Percentiles rank a stretch among this genome's conserved stretches.
Conservation (phyloP, 768 basidiomycete genomes). For the Hirschioporus abietinus region DNA sequence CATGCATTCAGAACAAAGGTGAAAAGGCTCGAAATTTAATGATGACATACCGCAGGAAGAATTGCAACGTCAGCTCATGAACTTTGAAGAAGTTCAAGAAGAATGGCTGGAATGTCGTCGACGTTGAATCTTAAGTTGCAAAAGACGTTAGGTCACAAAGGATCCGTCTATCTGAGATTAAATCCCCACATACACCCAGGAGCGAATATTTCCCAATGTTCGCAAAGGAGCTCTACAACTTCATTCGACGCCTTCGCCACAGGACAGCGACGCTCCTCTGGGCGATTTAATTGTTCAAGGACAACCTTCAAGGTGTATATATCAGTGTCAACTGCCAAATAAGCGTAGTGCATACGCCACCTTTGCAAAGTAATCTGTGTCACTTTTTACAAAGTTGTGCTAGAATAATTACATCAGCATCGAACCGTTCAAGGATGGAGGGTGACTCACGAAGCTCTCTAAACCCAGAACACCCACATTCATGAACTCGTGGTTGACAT, state of each 20-base stretch:
- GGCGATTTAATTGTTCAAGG: constrained; percentile 73
- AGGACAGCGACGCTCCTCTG: constrained; percentile 71
- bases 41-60: constrained; percentile 58
- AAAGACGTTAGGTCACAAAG: background rate
- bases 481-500: constrained; percentile 68
- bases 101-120: constrained; percentile 80
- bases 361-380: constrained; percentile 71
- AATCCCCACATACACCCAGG: constrained; percentile 63
- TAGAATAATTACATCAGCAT: constrained; percentile 4
- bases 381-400: constrained; percentile 57
- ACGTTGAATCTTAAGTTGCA: constrained; percentile 56
- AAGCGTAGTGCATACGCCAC: constrained; percentile 28
- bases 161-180: constrained; percentile 2
- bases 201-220: constrained; percentile 82
- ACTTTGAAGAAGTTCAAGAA: constrained; percentile 81
- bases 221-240: constrained; percentile 76
- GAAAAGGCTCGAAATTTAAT: background rate
- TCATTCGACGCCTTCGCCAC: constrained; percentile 82
- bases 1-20: background rate
- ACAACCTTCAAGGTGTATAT: constrained; percentile 46
- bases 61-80: constrained; percentile 74
- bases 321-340: constrained; percentile 2
- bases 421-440: background rate
- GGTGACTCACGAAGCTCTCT: constrained; percentile 62
- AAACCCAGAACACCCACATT: constrained; percentile 78